phyloP scores from a whole-genome alignment of 2,329 filamentous ascomycete genomes.

The Fusarium verticillioides region DNA sequence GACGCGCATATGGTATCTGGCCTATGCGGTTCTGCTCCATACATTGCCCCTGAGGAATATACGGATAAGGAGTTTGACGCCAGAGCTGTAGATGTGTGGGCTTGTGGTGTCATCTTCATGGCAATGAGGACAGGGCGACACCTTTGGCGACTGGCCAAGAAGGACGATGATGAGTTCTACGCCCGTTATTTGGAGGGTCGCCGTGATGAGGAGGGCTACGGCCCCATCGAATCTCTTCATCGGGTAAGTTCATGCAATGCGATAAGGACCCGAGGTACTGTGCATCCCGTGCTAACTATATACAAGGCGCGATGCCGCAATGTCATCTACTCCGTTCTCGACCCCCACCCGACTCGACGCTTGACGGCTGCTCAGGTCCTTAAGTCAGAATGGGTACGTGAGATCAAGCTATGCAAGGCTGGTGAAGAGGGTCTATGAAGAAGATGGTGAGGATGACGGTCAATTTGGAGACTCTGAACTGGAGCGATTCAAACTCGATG shows the following conservation, averaged over 20 bases:
- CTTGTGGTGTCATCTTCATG: slow-evolving; percentile 99
- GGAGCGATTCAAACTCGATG: not conserved
- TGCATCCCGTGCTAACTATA: slow-evolving; percentile 21
- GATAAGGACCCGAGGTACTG: not conserved
- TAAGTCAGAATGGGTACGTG: slow-evolving; percentile 98
- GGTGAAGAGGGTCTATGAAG: slow-evolving; percentile 89
- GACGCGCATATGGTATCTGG: slow-evolving; percentile 98
- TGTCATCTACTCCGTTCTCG: slow-evolving; percentile 97
- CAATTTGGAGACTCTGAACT: not conserved
- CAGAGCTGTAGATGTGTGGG: slow-evolving; percentile 97
- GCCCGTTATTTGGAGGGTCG: slow-evolving; percentile 92
- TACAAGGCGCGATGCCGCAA: slow-evolving; percentile 92
- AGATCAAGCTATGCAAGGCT: slow-evolving; percentile 96
- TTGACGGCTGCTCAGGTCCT: slow-evolving; percentile 97
- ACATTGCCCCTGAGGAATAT: slow-evolving; percentile 98
- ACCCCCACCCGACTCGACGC: slow-evolving; percentile 90
- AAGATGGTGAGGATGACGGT: not conserved
- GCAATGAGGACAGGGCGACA: slow-evolving; percentile 97
- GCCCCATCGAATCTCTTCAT: slow-evolving; percentile 94
- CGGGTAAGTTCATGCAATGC: slow-evolving; percentile 71
- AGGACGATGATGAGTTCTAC: slow-evolving; percentile 97
- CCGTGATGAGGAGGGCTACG: slow-evolving; percentile 94
- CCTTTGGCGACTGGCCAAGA: slow-evolving; percentile 95
- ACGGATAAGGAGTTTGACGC: slow-evolving; percentile 96
- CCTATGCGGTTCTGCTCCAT: slow-evolving; percentile 94